Evolutionary conservation across 1,284 basidiomycete species (phyloP).

Genomic region (Phaffia rhodozyma): DNA sequence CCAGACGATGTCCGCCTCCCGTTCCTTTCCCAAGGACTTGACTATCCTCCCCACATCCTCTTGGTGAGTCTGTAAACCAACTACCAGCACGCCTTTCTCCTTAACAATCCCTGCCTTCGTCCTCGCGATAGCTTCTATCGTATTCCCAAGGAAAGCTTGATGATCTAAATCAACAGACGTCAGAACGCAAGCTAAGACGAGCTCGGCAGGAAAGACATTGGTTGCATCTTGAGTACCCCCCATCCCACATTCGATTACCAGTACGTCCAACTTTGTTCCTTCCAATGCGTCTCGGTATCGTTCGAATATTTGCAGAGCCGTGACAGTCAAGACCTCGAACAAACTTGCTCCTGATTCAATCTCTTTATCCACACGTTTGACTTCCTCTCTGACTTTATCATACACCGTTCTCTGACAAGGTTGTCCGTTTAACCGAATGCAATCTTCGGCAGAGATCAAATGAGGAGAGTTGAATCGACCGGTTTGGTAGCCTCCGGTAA

Average conservation of each 20-base stretch:
- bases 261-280: slow-evolving; percentile 50
- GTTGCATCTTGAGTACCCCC: slow-evolving; percentile 89
- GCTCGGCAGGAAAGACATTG: slow-evolving; percentile 63
- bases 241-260: slow-evolving; percentile 88
- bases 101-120: slow-evolving; percentile 81
- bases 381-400: slow-evolving; percentile 38
- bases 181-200: slow-evolving; percentile 64
- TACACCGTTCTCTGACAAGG: slow-evolving; percentile 48
- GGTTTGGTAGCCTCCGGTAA: slow-evolving; percentile 46
- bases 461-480: slow-evolving; percentile 92
- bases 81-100: slow-evolving; percentile 53
- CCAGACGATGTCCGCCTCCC: slow-evolving; percentile 25
- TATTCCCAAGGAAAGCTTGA: slow-evolving; percentile 72
- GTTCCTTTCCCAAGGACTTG: slow-evolving; percentile 34
- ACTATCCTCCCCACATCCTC: slow-evolving; percentile 34
- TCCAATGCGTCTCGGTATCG: slow-evolving; percentile 21
- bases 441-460: slow-evolving; percentile 65
- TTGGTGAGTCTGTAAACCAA: slow-evolving; percentile 54
- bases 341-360: slow-evolving; percentile 45
- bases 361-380: slow-evolving; percentile 45
- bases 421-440: slow-evolving; percentile 54
- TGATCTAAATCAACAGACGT: slow-evolving; percentile 87
- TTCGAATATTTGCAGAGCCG: slow-evolving; percentile 63
- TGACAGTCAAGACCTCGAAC: slow-evolving; percentile 77
- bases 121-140: slow-evolving; percentile 58